Evolutionary conservation across 2,329 filamentous ascomycete genomes (phyloP), one percentile per base, ranked within the genome.

Genomic region (Seiridium cupressi): DNA sequence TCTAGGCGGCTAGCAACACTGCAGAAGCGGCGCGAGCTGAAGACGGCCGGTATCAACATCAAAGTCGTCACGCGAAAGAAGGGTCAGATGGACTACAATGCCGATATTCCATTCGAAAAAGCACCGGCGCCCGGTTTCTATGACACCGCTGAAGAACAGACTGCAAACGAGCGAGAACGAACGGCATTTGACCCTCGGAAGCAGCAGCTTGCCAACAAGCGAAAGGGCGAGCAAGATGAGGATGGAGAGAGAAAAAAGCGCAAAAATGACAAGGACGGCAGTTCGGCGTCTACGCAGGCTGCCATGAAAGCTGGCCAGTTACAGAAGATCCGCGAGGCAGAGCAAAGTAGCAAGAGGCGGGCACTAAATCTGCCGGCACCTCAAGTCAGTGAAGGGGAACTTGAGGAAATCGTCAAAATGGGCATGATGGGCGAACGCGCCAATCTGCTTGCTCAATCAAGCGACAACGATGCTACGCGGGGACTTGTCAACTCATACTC

Each of bases 61-160:
- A 99, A 98, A 77, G 89, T 98, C 60, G 88, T 88, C 3, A 95
- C 90, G 11, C 87, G 90, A 62, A 98, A 98, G 80, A 89, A 92
- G 80, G 95, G 95, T 0, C 90, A 98, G 79, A 99, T 99, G 92
- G 95, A 99, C 76, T 99, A 99, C 81, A 99, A 99, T 76, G 95
- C 95, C 68, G 95, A 99, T 69, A 96, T 99, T 65, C 95, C 95
- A 0, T 98, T 99, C 66, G 95, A 99, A 75, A 97, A 95, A 76
- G 91, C 91, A 64, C 89, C 95, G 0, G 89, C 90, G 0, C 80
- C 88, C 31, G 95, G 95, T 10, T 99, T 99, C 73, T 97, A 94
- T 77, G 94, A 99, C 73, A 99, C 95, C 0, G 81, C 81, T 3
- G 93, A 97, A 11, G 95, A 99, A 72, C 81, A 90, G 65, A 77